Base-by-base conservation (phyloP, 179 eudicot species). In the Drosera spatulata region DNA sequence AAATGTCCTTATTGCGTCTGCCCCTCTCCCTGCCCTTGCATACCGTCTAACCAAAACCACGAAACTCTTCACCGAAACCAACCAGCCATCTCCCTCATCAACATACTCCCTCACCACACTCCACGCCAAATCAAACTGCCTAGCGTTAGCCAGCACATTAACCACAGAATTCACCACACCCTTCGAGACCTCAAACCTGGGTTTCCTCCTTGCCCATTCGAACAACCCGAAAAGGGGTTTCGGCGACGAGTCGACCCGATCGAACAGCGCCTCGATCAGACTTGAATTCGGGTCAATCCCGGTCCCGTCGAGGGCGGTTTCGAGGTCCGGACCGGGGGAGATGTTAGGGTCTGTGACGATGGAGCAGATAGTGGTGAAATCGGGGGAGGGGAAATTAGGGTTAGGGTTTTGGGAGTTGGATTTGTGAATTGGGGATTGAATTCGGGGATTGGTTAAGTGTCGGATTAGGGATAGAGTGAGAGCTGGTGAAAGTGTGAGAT, bases 41-140 rank as follows among this genome's bases (percentile, higher is more conserved):
- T 66, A 85, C 37, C 88, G 81, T 54, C 86, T 70, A 4, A 86
- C 75, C 61, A 88, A 73, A 74, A 83, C 68, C 38, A 69, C 72
- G 50, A 83, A 83, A 68, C 62, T 62, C 14, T 69, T 77, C 53
- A 59, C 59, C 5, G 86, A 75, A 69, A 72, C 76, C 12, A 71
- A 42, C 54, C 76, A 65, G 12, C 75, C 71, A 62, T 76, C 63
- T 58, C 50, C 71, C 10, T 12, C 65, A 63, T 68, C 71, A n/a
- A 79, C 41, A 66, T 69, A 55, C 50, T 76, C 70, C n/a, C 75
- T 59, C 52, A 85, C 58, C 5, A 82, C 43, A 69, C 62, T 67
- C 85, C 85, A 82, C 48, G 83, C 88, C 44, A 62, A 65, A 42
- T 73, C 80, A 58, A 88, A 86, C 58, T 86, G 75, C 45, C 83